A percentile compares a stretch with the other conserved stretches of the same genome.
Conservation (phyloP, 306 rosid species). For the Delonix regia region DNA sequence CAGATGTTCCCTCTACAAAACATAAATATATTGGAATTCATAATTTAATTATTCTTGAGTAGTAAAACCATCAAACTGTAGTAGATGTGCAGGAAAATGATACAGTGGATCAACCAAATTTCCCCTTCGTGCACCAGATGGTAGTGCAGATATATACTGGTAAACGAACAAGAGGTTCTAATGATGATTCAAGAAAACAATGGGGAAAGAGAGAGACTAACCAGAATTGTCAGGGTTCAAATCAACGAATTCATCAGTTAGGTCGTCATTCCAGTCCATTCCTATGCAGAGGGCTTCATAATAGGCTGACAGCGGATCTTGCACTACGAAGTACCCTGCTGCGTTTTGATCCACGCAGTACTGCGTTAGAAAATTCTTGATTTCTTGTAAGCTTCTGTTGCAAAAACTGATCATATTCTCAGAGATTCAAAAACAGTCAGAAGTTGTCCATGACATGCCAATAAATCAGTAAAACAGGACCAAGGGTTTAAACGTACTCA, state of each 20-base stretch:
- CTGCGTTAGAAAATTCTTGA: slow-evolving; percentile 48
- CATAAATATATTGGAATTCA: background rate
- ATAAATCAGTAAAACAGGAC: background rate
- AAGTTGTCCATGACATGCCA: background rate
- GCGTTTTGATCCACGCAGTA: slow-evolving; percentile 48
- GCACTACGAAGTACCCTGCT: slow-evolving; percentile 48
- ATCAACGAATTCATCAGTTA: slow-evolving; percentile 26
- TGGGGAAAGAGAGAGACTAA: background rate
- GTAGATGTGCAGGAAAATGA: too few relatives aligned
- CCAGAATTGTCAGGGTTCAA: slow-evolving; percentile 30
- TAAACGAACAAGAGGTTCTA: too few relatives aligned
- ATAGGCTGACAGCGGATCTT: slow-evolving; percentile 58
- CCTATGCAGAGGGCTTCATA: slow-evolving; percentile 75
- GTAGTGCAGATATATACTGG: too few relatives aligned
- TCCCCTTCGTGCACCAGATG: too few relatives aligned
- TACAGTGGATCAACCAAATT: too few relatives aligned
- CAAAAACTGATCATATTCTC: slow-evolving; percentile 51
- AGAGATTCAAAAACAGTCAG: background rate
- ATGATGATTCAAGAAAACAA: too few relatives aligned
- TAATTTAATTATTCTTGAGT: background rate
- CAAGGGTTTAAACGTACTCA: slow-evolving; percentile 49
- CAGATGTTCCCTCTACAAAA: slow-evolving; percentile 21
- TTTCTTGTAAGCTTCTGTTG: slow-evolving; percentile 42
- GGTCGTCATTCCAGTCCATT: slow-evolving; percentile 51
- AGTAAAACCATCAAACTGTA: too few relatives aligned